Evolutionary conservation across 176 grass and related monocot genomes (phyloP), one percentile per base, ranked within the genome.

Genomic region (Musa beccarii): DNA sequence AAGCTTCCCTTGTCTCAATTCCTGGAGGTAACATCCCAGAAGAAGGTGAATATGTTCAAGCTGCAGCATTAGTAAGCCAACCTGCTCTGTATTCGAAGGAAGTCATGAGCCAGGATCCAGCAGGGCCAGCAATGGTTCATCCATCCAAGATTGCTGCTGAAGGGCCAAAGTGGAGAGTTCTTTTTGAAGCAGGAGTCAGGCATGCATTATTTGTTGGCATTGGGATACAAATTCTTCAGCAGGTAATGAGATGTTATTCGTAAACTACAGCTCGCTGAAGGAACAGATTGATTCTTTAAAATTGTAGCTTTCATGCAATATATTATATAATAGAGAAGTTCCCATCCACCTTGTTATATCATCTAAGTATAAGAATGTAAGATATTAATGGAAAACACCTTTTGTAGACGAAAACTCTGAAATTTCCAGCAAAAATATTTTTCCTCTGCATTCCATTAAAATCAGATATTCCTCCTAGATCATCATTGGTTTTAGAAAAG

Each of bases 11-110:
- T 78, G 24, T 83, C 67, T 80, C 80, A 19, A 49, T 87, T 59
- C 74, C 75, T 0, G 85, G 81, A 28, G 62, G 54, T 9, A 24
- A 34, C 12, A 2, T 74, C 13, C 10, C 83, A 1, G 52, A 10
- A 2, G 28, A 77, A 1, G 78, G 72, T 1, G 87, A 86, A 63
- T 92, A 81, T 53, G 70, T 89, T 9, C 94, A 93, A 51, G 88
- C 94, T 17, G 86, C 94, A 9, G 94, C 94, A 13, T 50, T 98
- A 13, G 90, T 98, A 0, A 93, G 86, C 68, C 84, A 53, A 0
- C 84, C 89, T 10, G 81, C 86, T 74, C 86, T 97, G 28, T 87
- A 81, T 79, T 86, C 85, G 53, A 96, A 90, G 87, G 94, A 84
- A 3, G 29, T 88, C 2, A 86, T 76, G 59, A 75, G 83, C 1